phyloP scores from a whole-genome alignment of 2,329 filamentous ascomycete genomes.

The Cordyceps cicadae region DNA sequence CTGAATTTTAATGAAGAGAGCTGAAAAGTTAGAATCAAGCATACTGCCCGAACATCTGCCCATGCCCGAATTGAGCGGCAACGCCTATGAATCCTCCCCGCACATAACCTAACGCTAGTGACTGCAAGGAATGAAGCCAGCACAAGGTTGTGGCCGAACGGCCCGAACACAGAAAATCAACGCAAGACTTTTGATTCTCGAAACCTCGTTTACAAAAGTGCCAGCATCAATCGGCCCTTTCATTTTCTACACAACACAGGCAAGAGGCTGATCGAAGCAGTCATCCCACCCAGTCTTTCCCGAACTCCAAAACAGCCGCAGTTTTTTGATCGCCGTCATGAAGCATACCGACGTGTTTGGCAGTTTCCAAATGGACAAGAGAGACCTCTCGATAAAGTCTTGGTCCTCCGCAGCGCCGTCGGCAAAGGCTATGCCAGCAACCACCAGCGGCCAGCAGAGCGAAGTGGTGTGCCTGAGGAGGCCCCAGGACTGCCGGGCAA shows the following conservation, averaged over 20 bases:
- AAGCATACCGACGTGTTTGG: neutral
- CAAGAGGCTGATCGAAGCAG: neutral
- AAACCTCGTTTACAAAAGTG: no score
- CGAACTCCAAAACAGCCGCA: neutral
- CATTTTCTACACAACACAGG: neutral
- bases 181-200: neutral
- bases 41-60: neutral
- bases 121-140: neutral
- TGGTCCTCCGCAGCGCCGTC: neutral
- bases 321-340: neutral
- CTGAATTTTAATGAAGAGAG: neutral
- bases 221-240: neutral
- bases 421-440: neutral
- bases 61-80: no score
- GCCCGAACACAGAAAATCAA: neutral
- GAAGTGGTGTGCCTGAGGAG: neutral
- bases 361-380: neutral
- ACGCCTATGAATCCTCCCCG: no score
- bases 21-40: neutral
- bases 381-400: neutral
- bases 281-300: slow-evolving; percentile 4
- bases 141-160: neutral
- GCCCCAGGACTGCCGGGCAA: neutral
- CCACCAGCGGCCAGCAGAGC: slow-evolving; percentile 4
- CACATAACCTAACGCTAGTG: no score